These are phyloP conservation scores for Dendrobium huoshanense DNA, from an alignment of 106 monocot genomes.

Conservation along the genomic window DNA sequence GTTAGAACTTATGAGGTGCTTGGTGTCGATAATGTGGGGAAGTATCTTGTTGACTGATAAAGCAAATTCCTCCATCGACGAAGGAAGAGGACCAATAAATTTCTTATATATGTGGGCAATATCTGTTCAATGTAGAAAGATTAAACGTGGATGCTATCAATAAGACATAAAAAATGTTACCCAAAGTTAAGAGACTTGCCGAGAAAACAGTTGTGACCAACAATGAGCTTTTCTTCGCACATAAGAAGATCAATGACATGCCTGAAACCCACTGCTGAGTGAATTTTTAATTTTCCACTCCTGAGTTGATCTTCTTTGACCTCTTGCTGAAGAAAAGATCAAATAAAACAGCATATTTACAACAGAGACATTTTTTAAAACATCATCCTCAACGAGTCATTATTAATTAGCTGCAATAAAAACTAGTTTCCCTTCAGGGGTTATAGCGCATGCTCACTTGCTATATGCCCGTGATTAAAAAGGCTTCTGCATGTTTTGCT, in stretches of 20 bases:
- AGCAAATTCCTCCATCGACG: conserved; percentile 59
- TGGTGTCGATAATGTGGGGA: conserved; percentile 79
- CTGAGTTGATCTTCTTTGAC: conserved; percentile 43
- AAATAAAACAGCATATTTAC: neutral
- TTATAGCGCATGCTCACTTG: neutral
- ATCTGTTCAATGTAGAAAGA: conserved; percentile 48
- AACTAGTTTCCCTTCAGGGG: too few relatives aligned
- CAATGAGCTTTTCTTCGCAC: conserved; percentile 71
- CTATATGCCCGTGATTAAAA: neutral
- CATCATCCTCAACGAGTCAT: too few relatives aligned
- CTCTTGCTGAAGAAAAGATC: conserved; percentile 43
- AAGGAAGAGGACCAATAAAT: conserved; percentile 83
- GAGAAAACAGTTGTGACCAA: conserved; percentile 93
- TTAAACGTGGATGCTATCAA: conserved; percentile 2
- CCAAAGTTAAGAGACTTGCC: conserved; percentile 24
- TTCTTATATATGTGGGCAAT: conserved; percentile 76
- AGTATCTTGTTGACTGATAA: conserved; percentile 50
- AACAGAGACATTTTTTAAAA: neutral
- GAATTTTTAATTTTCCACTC: conserved; percentile 36
- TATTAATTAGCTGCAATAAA: too few relatives aligned
- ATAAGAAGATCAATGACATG: conserved; percentile 87
- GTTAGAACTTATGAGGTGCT: conserved; percentile 53
- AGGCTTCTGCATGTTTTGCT: neutral
- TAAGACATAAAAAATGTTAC: neutral
- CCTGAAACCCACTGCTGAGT: conserved; percentile 79